A percentile compares a stretch with the other conserved stretches of the same genome.
phyloP scores from a whole-genome alignment of 2,329 filamentous ascomycete species.

The Fusarium nodosum region DNA sequence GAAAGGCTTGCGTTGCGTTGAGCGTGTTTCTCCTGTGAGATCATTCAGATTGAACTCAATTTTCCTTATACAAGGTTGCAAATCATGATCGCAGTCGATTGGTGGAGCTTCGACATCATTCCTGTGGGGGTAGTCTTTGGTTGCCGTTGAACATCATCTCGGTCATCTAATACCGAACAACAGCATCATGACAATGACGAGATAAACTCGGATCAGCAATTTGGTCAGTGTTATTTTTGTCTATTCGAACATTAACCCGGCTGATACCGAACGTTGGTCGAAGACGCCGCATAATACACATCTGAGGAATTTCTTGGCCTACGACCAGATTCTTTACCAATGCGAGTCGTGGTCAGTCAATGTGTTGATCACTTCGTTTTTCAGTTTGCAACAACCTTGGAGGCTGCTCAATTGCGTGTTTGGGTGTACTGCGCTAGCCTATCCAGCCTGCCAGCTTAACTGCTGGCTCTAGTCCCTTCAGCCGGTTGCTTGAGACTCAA shows the following conservation, averaged over 20 bases:
- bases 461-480: background rate
- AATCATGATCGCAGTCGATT: constrained; percentile 39
- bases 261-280: constrained; percentile 4
- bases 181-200: constrained; percentile 32
- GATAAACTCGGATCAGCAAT: constrained; percentile 34
- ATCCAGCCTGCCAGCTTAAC: background rate
- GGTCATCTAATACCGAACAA: constrained; percentile 42
- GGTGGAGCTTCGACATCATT: constrained; percentile 39
- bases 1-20: constrained; percentile 21
- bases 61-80: constrained; percentile 4
- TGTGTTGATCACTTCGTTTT: constrained; percentile 8
- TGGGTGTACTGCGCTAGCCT: background rate
- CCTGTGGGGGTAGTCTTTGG: constrained; percentile 23
- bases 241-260: background rate
- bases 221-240: constrained; percentile 12
- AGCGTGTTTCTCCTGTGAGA: constrained; percentile 13
- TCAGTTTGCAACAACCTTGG: constrained; percentile 7
- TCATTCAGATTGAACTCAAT: constrained; percentile 18
- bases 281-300: background rate
- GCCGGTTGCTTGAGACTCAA: constrained; percentile 1
- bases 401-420: constrained; percentile 17
- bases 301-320: background rate
- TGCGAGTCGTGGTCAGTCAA: background rate
- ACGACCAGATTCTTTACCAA: background rate
- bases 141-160: constrained; percentile 28